Evolutionary conservation across 2,329 filamentous ascomycete species (phyloP), one percentile per base, ranked within the genome.

Genomic region (Aspergillus sergii): DNA sequence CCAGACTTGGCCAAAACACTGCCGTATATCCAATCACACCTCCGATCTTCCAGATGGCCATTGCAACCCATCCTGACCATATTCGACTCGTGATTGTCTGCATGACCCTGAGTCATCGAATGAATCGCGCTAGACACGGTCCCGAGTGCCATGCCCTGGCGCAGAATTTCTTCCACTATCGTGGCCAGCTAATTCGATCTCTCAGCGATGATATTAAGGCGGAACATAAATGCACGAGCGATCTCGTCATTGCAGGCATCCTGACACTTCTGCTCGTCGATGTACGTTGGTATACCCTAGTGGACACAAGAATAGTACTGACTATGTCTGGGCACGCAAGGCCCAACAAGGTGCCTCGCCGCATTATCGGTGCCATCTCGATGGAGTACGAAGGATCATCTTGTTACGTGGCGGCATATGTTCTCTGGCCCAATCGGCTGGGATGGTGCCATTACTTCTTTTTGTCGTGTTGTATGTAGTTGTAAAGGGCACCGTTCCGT

Each of bases 291-390:
- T 14, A 9, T 39, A 60, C 19, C 19, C 48, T 46, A 46, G n/a
- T 14, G n/a, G 9, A 14, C n/a, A 6, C n/a, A 46, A 23, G 12
- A 9, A 23, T 46, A 21, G 19, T 23, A 21, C 43, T 46, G 43
- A 46, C 48, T 54, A 51, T 45, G 26, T 57, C 10, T 48, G 64
- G 36, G 32, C 14, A 51, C 8, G 39, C 53, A 58, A 78, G 76
- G 59, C 68, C 34, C 71, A 75, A 46, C 71, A 79, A 59, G 72
- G 73, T 28, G 61, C 66, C 9, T 72, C 72, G 5, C 63, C 65
- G 9, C 68, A 73, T 62, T 80, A 77, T 77, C 72, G 75, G 50
- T 73, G 66, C 14, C 78, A 80, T 57, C 43, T 80, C 4, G 70
- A 78, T 19, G 78, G 73, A 19, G 63, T 75, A 32, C 67, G 73